Base-by-base conservation (phyloP, 352 stramenopile species). In the Phytophthora syringae region DNA sequence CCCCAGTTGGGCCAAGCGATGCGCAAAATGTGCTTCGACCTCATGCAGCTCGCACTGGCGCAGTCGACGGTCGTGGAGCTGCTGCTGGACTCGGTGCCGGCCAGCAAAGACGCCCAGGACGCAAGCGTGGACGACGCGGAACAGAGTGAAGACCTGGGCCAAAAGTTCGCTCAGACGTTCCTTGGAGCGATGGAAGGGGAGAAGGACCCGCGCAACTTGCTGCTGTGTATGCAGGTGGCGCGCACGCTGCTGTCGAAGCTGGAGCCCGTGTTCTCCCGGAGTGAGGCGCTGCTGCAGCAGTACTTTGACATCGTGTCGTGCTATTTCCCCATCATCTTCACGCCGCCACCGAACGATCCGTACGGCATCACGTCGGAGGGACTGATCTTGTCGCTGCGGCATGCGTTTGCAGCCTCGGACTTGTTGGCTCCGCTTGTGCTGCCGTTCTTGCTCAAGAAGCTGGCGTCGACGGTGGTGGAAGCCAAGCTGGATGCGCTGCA, bases 321-420 rank as follows among this genome's bases (percentile, higher is more conserved):
- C 74, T 97, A 97, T 64, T 97, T 97, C 45, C 90, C 90, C 5
- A 97, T 97, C 57, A 97, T 92, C 59, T 97, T 97, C 64, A 95
- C 84, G 36, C 90, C 90, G 42, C 90, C 90, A 18, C 89, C 89
- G 3, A 97, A 97, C 48, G 88, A 97, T 53, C 90, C 90, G 58
- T 94, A 97, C 65, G 90, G 89, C 28, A 97, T 97, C 67, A 97
- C 87, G 60, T 90, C 89, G 3, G 88, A 97, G 50, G 85, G 88
- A 44, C 78, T 95, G 11, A 90, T 92, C 32, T 39, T 84, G 62
- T 95, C 86, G 45, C 74, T 97, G 47, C 85, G 89, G 28, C 72
- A 79, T 10, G 90, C 87, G 5, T 94, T 97, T 32, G 84, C 86
- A 1, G 84, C 86, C 3, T 93, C 82, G 4, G 82, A 95, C 39